Evolutionary conservation across 495 filamentous ascomycete species (phyloP).

Genomic region (Neurospora sp.): DNA sequence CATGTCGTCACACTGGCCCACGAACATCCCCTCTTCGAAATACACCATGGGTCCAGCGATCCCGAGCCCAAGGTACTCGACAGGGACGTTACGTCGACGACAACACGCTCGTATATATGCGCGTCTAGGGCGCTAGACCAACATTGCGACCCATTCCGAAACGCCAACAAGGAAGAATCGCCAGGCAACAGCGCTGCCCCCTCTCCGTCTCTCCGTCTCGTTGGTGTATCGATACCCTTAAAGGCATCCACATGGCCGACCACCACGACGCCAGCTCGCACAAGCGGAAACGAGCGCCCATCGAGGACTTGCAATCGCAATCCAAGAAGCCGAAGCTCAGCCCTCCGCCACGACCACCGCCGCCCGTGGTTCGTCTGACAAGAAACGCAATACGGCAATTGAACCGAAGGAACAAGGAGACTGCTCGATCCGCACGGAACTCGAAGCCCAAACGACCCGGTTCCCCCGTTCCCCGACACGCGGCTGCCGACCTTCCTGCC

Average conservation of each 20-base stretch:
- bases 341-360: neutral
- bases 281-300: neutral
- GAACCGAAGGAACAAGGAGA: neutral
- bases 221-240: neutral
- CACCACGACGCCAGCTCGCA: neutral
- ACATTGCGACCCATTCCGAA: neutral
- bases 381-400: neutral
- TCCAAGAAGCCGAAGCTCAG: neutral
- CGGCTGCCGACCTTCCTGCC: neutral
- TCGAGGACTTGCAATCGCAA: neutral
- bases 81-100: neutral
- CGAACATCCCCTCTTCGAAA: too few species aligned
- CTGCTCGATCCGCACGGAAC: neutral
- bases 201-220: too few species aligned
- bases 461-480: neutral
- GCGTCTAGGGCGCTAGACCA: neutral
- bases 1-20: too few species aligned
- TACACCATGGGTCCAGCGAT: too few species aligned
- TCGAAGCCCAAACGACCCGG: neutral
- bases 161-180: neutral
- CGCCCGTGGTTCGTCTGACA: neutral
- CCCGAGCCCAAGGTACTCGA: too few species aligned
- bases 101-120: neutral
- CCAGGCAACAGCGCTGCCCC: neutral
- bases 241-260: neutral